Percentiles rank a stretch among this genome's conserved stretches.
Evolutionary conservation across 495 filamentous ascomycete species (phyloP).

Genomic region (Tuber indicum): DNA sequence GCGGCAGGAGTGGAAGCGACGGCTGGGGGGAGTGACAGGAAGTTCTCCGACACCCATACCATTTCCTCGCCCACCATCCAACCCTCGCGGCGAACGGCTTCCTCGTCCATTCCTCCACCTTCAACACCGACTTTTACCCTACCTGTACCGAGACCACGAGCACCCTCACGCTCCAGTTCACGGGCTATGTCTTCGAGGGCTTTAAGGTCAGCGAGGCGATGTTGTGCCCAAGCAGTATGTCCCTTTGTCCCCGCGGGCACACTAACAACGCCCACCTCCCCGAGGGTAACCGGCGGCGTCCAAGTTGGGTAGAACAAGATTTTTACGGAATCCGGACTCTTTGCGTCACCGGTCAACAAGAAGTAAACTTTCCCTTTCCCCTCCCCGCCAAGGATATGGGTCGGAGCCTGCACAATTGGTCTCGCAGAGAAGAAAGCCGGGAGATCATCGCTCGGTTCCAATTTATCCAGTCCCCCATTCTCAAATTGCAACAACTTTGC

Average conservation of each 20-base stretch:
- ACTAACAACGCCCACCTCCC: conserved; percentile 9
- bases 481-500: conserved; percentile 39
- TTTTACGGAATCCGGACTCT: conserved; percentile 24
- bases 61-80: conserved; percentile 43
- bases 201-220: conserved; percentile 33
- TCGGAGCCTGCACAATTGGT: conserved; percentile 41
- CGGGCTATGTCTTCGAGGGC: conserved; percentile 38
- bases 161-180: conserved; percentile 39
- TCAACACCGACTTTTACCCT: conserved; percentile 40
- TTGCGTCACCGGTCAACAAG: conserved; percentile 24
- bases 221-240: conserved; percentile 37
- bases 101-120: conserved; percentile 41
- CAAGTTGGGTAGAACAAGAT: conserved; percentile 37
- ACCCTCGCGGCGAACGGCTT: conserved; percentile 38
- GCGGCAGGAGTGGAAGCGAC: conserved; percentile 23
- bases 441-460: conserved; percentile 36
- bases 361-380: conserved; percentile 31
- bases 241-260: conserved; percentile 11
- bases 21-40: conserved; percentile 28
- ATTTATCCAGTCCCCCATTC: conserved; percentile 32
- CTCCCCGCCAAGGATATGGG: conserved; percentile 31
- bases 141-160: conserved; percentile 35
- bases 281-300: conserved; percentile 20
- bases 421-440: conserved; percentile 33
- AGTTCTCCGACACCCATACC: conserved; percentile 38